Evolutionary conservation across 2,329 filamentous ascomycete genomes (phyloP).

Genomic region (Scortechinia acanthostroma): DNA sequence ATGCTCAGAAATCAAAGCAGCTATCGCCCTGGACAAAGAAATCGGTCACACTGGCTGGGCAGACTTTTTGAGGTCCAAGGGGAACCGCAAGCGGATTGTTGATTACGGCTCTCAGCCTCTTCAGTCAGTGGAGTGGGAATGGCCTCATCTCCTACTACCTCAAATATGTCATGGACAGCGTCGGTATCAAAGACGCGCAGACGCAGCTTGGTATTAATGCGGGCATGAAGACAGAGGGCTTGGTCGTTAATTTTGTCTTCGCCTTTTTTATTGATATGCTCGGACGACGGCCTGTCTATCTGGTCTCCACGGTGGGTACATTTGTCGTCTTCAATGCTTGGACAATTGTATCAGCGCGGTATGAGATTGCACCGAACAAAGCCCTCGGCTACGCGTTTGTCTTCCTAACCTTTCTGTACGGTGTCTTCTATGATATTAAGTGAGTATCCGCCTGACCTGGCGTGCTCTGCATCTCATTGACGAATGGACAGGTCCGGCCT

Average conservation of each 20-base stretch:
- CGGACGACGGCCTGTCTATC: slow-evolving; percentile 9
- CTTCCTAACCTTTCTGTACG: no score
- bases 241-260: slow-evolving; percentile 11
- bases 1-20: slow-evolving; percentile 6
- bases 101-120: slow-evolving; percentile 3
- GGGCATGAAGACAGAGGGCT: slow-evolving; percentile 14
- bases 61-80: no score
- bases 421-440: no score
- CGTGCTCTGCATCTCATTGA: no score
- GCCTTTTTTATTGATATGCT: slow-evolving; percentile 11
- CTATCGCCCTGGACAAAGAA: slow-evolving; percentile 8
- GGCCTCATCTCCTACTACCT: slow-evolving; percentile 22
- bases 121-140: slow-evolving; percentile 7
- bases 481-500: slow-evolving; percentile 15
- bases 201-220: slow-evolving; percentile 21
- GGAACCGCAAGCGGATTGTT: no score
- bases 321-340: slow-evolving; percentile 8
- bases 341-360: slow-evolving; percentile 6
- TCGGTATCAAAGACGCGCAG: slow-evolving; percentile 13
- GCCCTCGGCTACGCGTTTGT: no score
- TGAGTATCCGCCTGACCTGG: no score
- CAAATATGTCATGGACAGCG: slow-evolving; percentile 20
- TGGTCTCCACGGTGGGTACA: slow-evolving; percentile 23
- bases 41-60: no score
- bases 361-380: no score